A percentile compares a stretch with the other conserved stretches of the same genome.
phyloP scores from a whole-genome alignment of 1,284 basidiomycete genomes.

The Cutaneotrichosporon arboriforme region DNA sequence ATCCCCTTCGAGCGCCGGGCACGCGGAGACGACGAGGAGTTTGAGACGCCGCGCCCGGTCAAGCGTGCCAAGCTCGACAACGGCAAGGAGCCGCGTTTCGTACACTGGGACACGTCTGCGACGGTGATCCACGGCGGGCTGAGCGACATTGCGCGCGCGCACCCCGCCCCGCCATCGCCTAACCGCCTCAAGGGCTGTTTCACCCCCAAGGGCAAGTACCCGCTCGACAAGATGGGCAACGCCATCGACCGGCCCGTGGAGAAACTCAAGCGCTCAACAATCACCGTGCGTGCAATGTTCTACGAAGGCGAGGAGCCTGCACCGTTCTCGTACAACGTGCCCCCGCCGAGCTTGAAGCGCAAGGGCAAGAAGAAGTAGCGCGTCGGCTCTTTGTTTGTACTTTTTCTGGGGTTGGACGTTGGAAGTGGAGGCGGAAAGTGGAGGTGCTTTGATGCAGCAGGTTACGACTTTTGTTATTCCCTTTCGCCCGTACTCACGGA shows the following conservation, averaged over 20 bases:
- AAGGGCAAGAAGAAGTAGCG: conserved; percentile 11
- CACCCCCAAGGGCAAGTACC: conserved; percentile 51
- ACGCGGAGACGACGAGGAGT: conserved; percentile 68
- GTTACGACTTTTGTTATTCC: too few relatives aligned
- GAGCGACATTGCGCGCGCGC: neutral
- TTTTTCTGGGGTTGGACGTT: neutral
- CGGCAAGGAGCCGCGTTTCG: conserved; percentile 37
- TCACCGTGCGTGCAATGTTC: conserved; percentile 71
- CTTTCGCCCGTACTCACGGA: neutral
- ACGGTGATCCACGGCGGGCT: conserved; percentile 27
- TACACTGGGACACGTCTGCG: conserved; percentile 73
- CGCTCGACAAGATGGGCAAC: conserved; percentile 71
- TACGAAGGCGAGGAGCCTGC: conserved; percentile 64
- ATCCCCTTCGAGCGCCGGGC: neutral
- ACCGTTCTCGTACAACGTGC: conserved; percentile 11
- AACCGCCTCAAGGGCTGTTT: conserved; percentile 6
- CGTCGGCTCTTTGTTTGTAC: neutral
- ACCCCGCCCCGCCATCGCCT: neutral
- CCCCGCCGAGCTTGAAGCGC: neutral
- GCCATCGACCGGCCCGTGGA: conserved; percentile 58
- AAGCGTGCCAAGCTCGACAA: conserved; percentile 40
- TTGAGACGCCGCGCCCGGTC: conserved; percentile 55
- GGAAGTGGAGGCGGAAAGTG: too few relatives aligned
- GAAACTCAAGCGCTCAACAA: conserved; percentile 60
- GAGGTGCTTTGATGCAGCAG: neutral